Conservation (phyloP, 2,329 filamentous ascomycete species). For the Beauveria rudraprayagi region DNA sequence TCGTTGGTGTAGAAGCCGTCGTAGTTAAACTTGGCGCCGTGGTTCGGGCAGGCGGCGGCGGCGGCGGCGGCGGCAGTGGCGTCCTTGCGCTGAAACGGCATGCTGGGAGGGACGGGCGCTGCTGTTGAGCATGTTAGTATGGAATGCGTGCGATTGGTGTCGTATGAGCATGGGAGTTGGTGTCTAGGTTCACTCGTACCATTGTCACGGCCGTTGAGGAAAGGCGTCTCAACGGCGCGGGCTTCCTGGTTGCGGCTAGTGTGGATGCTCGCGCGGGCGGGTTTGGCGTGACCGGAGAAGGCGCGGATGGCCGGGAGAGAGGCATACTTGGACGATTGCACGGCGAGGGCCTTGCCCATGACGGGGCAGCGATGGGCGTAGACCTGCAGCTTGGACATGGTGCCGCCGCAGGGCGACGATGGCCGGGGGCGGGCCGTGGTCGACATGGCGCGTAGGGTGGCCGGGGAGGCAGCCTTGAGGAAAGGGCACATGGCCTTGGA, state of each 20-base stretch:
- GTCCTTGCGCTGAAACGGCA: constrained; percentile 17
- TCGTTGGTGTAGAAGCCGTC: constrained; percentile 80
- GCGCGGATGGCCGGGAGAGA: constrained; percentile 42
- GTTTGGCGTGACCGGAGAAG: constrained; percentile 41
- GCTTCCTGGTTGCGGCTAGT: constrained; percentile 72
- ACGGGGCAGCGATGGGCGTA: constrained; percentile 92
- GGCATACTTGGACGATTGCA: constrained; percentile 59
- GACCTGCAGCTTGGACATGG: constrained; percentile 94
- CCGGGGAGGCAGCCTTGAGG: constrained; percentile 86
- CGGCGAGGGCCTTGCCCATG: constrained; percentile 94
- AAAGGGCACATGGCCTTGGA: constrained; percentile 97
- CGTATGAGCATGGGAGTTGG: background rate
- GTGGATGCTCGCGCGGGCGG: constrained; percentile 68
- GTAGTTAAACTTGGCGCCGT: constrained; percentile 67
- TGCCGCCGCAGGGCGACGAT: constrained; percentile 69
- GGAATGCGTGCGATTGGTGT: background rate
- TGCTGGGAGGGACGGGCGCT: constrained; percentile 18
- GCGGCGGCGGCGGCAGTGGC: constrained; percentile 8
- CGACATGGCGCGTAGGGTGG: constrained; percentile 82
- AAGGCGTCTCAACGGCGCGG: constrained; percentile 58
- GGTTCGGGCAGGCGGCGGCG: constrained; percentile 16
- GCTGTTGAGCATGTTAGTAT: constrained; percentile 11
- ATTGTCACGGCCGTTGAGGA: constrained; percentile 40
- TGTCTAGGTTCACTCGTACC: constrained; percentile 29
- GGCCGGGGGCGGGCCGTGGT: constrained; percentile 57